Conservation (phyloP, 306 rosid genomes). For the Quercus mongolica region DNA sequence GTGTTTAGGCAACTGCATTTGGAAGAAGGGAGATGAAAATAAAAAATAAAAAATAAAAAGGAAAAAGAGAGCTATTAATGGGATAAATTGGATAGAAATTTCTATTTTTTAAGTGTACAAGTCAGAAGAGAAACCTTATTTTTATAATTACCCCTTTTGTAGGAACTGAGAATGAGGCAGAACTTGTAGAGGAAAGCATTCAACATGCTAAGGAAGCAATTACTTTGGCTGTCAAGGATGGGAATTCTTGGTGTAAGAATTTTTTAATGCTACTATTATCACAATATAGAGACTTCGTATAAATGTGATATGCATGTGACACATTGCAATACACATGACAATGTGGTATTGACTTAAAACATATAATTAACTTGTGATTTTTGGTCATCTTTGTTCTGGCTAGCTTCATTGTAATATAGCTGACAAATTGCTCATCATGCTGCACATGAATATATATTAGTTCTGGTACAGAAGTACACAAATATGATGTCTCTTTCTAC, state of each 20-base stretch:
- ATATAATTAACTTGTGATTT: background rate
- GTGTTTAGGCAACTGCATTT: too few species aligned
- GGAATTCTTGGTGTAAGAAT: slow-evolving; percentile 90
- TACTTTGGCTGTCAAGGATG: slow-evolving; percentile 92
- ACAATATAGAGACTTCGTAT: background rate
- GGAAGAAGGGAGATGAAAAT: too few species aligned
- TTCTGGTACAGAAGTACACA: too few species aligned
- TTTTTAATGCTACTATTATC: slow-evolving; percentile 6
- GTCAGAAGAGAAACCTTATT: background rate
- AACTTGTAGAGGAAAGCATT: slow-evolving; percentile 94
- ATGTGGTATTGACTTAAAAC: background rate
- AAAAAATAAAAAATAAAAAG: too few species aligned
- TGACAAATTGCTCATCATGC: background rate
- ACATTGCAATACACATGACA: too few species aligned
- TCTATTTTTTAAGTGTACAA: background rate
- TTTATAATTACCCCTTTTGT: slow-evolving; percentile 14
- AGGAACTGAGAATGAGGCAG: slow-evolving; percentile 77
- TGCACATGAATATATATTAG: background rate
- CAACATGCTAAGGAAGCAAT: slow-evolving; percentile 87
- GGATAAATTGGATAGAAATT: background rate
- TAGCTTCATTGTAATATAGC: background rate
- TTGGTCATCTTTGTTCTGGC: slow-evolving; percentile 2
- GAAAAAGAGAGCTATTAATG: background rate
- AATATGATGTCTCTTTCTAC: too few species aligned
- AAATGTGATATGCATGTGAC: too few species aligned